Base-by-base conservation (phyloP, 345 rosid species). In the Salix brachista region DNA sequence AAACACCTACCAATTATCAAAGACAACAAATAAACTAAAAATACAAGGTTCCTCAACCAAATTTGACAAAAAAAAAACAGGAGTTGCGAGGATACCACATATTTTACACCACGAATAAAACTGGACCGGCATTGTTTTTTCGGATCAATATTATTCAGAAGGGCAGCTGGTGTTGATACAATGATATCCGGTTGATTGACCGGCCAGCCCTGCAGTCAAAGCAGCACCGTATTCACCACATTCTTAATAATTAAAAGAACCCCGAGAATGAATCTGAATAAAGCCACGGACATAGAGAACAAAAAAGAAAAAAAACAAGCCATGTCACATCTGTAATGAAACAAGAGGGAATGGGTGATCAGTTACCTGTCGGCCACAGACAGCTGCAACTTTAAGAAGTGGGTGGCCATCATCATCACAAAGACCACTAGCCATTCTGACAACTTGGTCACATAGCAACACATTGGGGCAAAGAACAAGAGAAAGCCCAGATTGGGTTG, bases 381-480 rank as follows among this genome's bases (percentile, higher is more conserved):
- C 85, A 36, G 96, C 87, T 44, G 89, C 88, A 62, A 85, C 91
- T 69, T 75, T 86, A 46, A 93, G 80, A 82, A 93, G 90, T 1
- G 94, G 90, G 79, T 86, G 81, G 8, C 96, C 99, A 80, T 91
- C 69, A 6, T 86, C 93, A 5, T 85, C 92, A 34, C 82, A 58
- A 42, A 96, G 86, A 83, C 83, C 83, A 85, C 86, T 79, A 83
- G 97, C 94, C 99, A 95, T 93, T 58, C 91, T 87, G 73, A 87
- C 97, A 30, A 95, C 98, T 85, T 93, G 98, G 42, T 96, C 97
- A 67, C 99, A 96, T 0, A 96, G 84, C 89, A 90, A 80, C 23
- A 93, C 93, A 70, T 93, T 93, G 48, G 99, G 99, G 72, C 98
- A 93, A 71, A 96, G 94, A 75, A 96, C 90, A 74, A 96, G 90